phyloP scores from a whole-genome alignment of 306 rosid genomes.

The Boehmeria nivea region DNA sequence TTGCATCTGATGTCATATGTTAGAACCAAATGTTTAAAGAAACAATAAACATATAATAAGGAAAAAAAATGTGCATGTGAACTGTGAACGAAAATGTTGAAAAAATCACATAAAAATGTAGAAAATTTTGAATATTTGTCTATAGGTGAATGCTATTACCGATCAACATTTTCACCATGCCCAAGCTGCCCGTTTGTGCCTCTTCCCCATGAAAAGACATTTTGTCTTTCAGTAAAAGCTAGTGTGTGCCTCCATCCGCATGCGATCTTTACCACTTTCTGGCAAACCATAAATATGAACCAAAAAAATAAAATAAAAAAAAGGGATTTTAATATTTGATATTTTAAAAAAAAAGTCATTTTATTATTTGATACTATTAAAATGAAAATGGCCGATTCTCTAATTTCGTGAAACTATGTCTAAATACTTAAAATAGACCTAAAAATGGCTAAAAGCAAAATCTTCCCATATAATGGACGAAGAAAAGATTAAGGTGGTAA shows the following conservation, averaged over 20 bases:
- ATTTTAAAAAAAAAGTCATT: too few relatives aligned
- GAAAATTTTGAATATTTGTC: slow-evolving; percentile 3
- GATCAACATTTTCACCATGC: slow-evolving; percentile 67
- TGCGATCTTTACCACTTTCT: slow-evolving; percentile 73
- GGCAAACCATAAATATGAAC: slow-evolving; percentile 30
- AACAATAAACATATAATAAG: background rate
- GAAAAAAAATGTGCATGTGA: too few relatives aligned
- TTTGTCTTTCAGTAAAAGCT: slow-evolving; percentile 73
- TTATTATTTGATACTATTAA: too few relatives aligned
- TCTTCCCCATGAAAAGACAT: slow-evolving; percentile 95
- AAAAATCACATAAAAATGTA: background rate
- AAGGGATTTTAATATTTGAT: too few relatives aligned
- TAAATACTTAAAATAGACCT: too few relatives aligned
- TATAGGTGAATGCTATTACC: slow-evolving; percentile 40
- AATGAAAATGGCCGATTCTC: too few relatives aligned
- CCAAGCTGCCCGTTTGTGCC: slow-evolving; percentile 99
- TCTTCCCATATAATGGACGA: too few relatives aligned
- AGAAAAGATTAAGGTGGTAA: background rate
- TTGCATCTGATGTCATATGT: too few relatives aligned
- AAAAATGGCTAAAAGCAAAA: too few relatives aligned
- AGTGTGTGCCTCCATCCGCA: slow-evolving; percentile 97
- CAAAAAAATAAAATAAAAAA: background rate
- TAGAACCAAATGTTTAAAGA: background rate
- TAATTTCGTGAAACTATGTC: too few relatives aligned
- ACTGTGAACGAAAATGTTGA: too few relatives aligned